Percentiles rank a stretch among this genome's conserved stretches.
Evolutionary conservation across 805 yeast genomes (phyloP).

Genomic region (Cyberlindnera suaveolens): DNA sequence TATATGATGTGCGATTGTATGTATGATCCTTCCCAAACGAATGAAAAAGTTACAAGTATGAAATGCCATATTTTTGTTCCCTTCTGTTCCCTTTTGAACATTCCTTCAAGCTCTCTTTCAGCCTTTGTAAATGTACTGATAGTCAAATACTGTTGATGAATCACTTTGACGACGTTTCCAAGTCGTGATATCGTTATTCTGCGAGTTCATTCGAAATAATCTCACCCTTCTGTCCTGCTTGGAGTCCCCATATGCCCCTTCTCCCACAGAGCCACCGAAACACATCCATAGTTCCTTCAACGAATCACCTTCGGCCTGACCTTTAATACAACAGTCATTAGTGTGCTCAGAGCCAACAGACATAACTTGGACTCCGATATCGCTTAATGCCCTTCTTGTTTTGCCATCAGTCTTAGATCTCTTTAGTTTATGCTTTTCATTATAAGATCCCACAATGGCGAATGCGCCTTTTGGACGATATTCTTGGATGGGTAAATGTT

Average conservation of each 20-base stretch:
- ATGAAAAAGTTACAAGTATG: too few relatives aligned
- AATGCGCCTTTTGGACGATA: constrained; percentile 34
- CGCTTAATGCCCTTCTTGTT: constrained; percentile 37
- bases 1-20: too few relatives aligned
- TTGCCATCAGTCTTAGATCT: constrained; percentile 26
- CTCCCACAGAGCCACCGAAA: constrained; percentile 62
- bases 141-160: constrained; percentile 39
- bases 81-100: too few relatives aligned
- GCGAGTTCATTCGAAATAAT: constrained; percentile 42
- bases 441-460: constrained; percentile 34
- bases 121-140: constrained; percentile 29
- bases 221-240: constrained; percentile 44
- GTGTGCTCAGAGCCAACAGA: constrained; percentile 69
- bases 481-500: constrained; percentile 63
- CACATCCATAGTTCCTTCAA: constrained; percentile 47
- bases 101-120: background rate
- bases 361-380: constrained; percentile 43
- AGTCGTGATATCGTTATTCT: constrained; percentile 36
- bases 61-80: too few relatives aligned
- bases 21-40: too few relatives aligned
- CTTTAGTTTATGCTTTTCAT: constrained; percentile 34
- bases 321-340: constrained; percentile 55
- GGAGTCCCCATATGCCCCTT: constrained; percentile 57
- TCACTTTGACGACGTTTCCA: constrained; percentile 52
- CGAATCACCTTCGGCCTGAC: background rate